Conservation (phyloP, 2,329 filamentous ascomycete genomes). For the Microsporum ferrugineum region DNA sequence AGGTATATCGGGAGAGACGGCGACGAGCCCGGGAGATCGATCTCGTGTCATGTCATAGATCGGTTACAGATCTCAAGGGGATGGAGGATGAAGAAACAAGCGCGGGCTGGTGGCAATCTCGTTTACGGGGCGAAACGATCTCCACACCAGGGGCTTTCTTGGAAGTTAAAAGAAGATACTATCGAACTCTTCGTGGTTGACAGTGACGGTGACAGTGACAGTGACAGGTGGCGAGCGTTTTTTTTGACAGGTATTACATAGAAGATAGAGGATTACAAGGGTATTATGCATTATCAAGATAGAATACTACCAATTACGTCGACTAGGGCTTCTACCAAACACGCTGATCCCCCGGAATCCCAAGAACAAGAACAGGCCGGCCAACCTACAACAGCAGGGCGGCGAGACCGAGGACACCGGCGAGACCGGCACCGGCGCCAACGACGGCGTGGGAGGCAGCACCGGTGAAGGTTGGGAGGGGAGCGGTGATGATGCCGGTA, state of each 20-base stretch:
- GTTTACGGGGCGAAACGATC: neutral
- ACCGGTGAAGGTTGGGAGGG: constrained; percentile 36
- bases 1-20: no score
- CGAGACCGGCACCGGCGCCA: constrained; percentile 41
- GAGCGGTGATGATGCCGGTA: constrained; percentile 20
- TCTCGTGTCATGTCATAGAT: no score
- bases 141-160: no score
- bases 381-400: constrained; percentile 35
- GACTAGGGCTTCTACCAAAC: no score
- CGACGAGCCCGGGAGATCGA: no score
- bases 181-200: neutral
- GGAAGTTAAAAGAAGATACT: neutral
- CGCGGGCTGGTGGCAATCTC: neutral
- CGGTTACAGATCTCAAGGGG: neutral
- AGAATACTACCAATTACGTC: neutral
- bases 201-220: neutral
- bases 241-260: neutral
- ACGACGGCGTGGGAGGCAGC: constrained; percentile 39
- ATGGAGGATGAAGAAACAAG: neutral
- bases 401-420: constrained; percentile 42
- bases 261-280: neutral
- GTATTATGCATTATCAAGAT: neutral
- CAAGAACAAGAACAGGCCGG: neutral
- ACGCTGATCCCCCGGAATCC: neutral
- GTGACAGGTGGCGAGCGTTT: neutral